These are phyloP conservation scores for Thalassia testudinum DNA, from an alignment of 116 monocot genomes.

Conservation along the genomic window DNA sequence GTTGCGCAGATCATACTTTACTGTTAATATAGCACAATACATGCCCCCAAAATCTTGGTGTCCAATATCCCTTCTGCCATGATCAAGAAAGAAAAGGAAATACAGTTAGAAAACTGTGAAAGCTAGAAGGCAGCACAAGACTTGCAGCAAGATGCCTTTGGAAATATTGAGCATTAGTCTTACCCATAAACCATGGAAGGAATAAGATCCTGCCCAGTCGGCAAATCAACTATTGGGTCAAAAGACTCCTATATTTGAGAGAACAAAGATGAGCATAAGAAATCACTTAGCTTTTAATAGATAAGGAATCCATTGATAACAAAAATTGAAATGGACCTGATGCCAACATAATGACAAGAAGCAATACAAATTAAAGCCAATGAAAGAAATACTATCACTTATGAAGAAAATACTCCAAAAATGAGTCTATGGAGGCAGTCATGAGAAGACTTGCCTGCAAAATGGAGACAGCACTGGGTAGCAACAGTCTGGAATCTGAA, in stretches of 20 bases:
- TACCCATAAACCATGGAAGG: conserved; percentile 52
- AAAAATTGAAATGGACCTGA: no score
- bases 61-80: conserved; percentile 37
- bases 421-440: background rate
- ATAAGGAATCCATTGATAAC: no score
- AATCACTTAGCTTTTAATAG: background rate
- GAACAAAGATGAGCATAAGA: no score
- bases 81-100: background rate
- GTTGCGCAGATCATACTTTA: conserved; percentile 20
- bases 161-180: background rate
- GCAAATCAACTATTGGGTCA: conserved; percentile 41
- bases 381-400: background rate
- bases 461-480: conserved; percentile 29
- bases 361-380: background rate
- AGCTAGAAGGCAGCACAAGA: no score
- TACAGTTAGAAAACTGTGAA: no score
- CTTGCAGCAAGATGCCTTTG: no score
- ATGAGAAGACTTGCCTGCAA: conserved; percentile 37
- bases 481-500: conserved; percentile 23
- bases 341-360: no score
- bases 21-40: conserved; percentile 61
- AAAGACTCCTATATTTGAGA: conserved; percentile 15
- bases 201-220: conserved; percentile 36
- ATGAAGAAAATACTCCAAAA: background rate
- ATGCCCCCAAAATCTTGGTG: conserved; percentile 76